phyloP scores from a whole-genome alignment of 2,329 filamentous ascomycete species.

The Aspergillus brunneoviolaceus region DNA sequence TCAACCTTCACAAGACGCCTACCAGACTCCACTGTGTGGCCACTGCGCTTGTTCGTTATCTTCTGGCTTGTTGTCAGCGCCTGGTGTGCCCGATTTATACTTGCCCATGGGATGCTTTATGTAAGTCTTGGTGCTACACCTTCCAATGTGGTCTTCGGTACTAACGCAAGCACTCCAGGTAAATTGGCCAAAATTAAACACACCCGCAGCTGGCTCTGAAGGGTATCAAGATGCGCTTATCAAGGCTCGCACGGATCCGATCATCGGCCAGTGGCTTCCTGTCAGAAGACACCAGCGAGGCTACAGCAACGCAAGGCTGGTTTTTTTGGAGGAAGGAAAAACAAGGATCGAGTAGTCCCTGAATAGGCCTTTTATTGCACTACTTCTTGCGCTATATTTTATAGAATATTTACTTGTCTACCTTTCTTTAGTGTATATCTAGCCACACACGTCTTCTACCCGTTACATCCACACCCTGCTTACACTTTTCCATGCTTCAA shows the following conservation, averaged over 20 bases:
- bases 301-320: constrained; percentile 75
- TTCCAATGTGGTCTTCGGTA: neutral
- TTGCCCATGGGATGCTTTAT: constrained; percentile 84
- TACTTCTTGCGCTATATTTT: neutral
- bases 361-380: neutral
- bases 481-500: neutral
- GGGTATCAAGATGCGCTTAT: constrained; percentile 83
- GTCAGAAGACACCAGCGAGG: constrained; percentile 71
- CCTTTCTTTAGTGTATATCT: neutral
- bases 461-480: constrained; percentile 7
- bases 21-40: constrained; percentile 74
- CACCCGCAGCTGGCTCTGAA: constrained; percentile 79
- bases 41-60: constrained; percentile 76
- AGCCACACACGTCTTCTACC: neutral
- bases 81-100: constrained; percentile 76
- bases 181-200: constrained; percentile 97
- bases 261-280: constrained; percentile 72
- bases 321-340: constrained; percentile 93
- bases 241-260: constrained; percentile 75
- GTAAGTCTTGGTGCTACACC: constrained; percentile 58
- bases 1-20: constrained; percentile 69
- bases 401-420: neutral
- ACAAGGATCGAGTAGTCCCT: constrained; percentile 76
- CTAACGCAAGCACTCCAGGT: constrained; percentile 57
- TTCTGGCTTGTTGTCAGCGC: constrained; percentile 70